Evolutionary conservation across 1,284 basidiomycete genomes (phyloP).

Genomic region (Puccinia horiana): DNA sequence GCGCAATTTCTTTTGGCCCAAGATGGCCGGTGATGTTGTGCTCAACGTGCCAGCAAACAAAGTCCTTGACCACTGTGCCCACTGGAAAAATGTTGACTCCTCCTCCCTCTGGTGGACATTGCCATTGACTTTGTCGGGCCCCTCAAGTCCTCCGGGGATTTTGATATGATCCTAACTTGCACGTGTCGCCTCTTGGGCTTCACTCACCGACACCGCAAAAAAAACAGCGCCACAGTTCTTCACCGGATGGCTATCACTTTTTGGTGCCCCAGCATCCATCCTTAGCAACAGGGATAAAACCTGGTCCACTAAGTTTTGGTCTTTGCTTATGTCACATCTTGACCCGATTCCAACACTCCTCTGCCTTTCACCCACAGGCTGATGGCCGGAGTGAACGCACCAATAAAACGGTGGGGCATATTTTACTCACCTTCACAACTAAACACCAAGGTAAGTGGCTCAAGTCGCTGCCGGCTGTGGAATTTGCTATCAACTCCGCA

Average conservation of each 20-base stretch:
- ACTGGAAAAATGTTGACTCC: constrained; percentile 23
- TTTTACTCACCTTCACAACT: constrained; percentile 44
- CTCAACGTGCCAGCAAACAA: not conserved
- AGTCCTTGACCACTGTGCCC: not conserved
- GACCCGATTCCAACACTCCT: constrained; percentile 51
- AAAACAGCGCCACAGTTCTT: constrained; percentile 10
- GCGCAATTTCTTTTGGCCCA: constrained; percentile 19
- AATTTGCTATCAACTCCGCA: constrained; percentile 51
- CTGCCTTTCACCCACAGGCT: constrained; percentile 55
- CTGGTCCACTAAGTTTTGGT: constrained; percentile 55
- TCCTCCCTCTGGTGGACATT: not conserved
- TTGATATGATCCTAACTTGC: constrained; percentile 23
- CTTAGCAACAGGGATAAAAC: constrained; percentile 54
- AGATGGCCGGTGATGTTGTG: not conserved
- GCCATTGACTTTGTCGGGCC: constrained; percentile 30
- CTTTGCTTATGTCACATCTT: constrained; percentile 50
- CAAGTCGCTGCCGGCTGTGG: too few relatives aligned
- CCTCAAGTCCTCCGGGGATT: not conserved
- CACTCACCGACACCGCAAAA: constrained; percentile 11
- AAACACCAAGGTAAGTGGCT: constrained; percentile 50
- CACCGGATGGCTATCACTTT: constrained; percentile 4
- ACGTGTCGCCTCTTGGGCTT: constrained; percentile 19
- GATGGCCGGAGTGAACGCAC: constrained; percentile 57
- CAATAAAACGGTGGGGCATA: constrained; percentile 58
- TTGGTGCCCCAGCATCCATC: constrained; percentile 53